phyloP scores from a whole-genome alignment of 2,329 filamentous ascomycete genomes.

The Trichoderma cornu-damae region DNA sequence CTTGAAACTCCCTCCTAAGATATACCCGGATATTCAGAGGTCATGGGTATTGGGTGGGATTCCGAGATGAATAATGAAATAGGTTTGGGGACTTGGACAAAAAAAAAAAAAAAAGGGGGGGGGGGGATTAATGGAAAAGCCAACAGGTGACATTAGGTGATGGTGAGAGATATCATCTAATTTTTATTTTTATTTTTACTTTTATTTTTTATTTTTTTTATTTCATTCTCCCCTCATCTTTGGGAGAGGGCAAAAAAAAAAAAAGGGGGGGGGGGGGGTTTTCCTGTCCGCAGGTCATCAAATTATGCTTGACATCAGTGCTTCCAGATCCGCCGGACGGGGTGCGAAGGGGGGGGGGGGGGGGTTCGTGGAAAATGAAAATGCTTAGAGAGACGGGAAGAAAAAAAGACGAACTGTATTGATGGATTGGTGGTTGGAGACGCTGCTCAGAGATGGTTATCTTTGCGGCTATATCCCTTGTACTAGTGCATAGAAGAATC shows the following conservation, averaged over 20 bases:
- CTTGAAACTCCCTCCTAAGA: conserved; percentile 1
- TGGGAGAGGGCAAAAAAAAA: not conserved
- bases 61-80: not conserved
- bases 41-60: not conserved
- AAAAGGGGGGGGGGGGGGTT: no score
- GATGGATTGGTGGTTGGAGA: conserved; percentile 17
- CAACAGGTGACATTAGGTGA: not conserved
- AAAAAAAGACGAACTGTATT: conserved; percentile 3
- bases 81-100: not conserved
- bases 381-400: not conserved
- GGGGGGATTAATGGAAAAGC: not conserved
- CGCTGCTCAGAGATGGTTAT: not conserved
- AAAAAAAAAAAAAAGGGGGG: not conserved
- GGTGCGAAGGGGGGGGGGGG: not conserved
- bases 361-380: not conserved
- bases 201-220: no score
- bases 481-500: conserved; percentile 38
- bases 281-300: not conserved
- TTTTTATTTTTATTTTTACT: not conserved
- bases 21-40: conserved; percentile 8
- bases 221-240: no score
- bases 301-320: not conserved
- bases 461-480: conserved; percentile 24
- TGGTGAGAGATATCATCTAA: conserved; percentile 1
- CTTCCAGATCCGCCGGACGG: not conserved